Evolutionary conservation across 2,329 filamentous ascomycete species (phyloP).

Genomic region (Beauveria australis): DNA sequence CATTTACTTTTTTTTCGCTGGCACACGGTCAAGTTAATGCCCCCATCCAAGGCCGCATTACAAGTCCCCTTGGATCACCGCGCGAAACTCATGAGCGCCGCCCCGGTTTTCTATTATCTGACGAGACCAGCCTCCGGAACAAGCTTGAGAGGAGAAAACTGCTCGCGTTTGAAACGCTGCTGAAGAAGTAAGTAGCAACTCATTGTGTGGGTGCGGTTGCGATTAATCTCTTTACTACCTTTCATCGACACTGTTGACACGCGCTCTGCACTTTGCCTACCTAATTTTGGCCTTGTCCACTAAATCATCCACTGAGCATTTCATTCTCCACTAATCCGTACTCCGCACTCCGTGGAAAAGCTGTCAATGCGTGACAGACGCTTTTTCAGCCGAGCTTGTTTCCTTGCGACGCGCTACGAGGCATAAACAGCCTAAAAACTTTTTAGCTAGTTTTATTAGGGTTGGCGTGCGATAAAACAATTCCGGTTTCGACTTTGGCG

Average conservation of each 20-base stretch:
- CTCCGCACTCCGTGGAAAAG: too few relatives aligned
- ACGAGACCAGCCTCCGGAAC: neutral
- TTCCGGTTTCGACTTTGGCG: neutral
- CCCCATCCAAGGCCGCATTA: neutral
- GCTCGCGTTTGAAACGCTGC: neutral
- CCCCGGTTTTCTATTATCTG: neutral
- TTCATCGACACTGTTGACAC: neutral
- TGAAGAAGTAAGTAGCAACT: neutral
- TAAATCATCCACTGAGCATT: too few relatives aligned
- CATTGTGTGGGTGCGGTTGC: neutral
- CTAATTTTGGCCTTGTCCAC: neutral
- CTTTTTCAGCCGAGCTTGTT: neutral
- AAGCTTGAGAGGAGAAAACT: neutral
- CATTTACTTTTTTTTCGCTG: neutral
- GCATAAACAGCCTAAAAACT: neutral
- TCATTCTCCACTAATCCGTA: neutral
- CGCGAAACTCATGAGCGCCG: neutral
- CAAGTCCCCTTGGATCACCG: neutral
- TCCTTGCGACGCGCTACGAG: neutral
- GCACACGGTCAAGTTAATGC: neutral
- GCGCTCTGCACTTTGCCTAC: neutral
- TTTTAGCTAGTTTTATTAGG: neutral
- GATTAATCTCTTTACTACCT: too few relatives aligned
- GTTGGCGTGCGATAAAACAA: neutral
- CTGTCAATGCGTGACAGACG: slow-evolving; percentile 1